Conservation (phyloP, 352 stramenopile species). For the Phytophthora cryptogea region DNA sequence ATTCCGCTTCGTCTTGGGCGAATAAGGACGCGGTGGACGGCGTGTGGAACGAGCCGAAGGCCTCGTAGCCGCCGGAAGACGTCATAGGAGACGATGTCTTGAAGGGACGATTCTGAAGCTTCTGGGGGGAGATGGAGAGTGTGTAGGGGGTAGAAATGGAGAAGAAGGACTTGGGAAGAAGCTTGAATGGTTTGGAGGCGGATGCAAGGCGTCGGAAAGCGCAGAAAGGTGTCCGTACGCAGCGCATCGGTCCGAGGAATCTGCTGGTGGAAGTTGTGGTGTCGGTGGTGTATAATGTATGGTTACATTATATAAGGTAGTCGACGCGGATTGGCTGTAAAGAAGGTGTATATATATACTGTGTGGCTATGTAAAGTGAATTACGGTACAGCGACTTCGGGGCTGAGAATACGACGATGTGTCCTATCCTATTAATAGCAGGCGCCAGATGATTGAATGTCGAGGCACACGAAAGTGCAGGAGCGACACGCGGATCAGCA, state of each 20-base stretch:
- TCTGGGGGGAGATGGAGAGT: constrained; percentile 4
- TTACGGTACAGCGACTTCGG: too few relatives aligned
- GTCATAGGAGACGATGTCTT: constrained; percentile 12
- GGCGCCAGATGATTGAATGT: background rate
- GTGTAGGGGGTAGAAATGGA: background rate
- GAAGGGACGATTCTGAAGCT: constrained; percentile 8
- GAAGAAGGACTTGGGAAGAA: background rate
- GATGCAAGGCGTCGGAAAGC: background rate
- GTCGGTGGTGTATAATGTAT: too few relatives aligned
- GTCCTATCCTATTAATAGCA: too few relatives aligned
- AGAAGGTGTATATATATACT: too few relatives aligned
- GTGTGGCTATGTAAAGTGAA: too few relatives aligned
- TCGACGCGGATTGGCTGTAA: background rate
- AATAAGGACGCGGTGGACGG: constrained; percentile 65
- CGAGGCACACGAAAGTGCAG: background rate
- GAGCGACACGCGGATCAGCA: background rate
- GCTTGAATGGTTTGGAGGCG: background rate
- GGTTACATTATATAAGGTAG: too few relatives aligned
- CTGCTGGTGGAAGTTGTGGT: background rate
- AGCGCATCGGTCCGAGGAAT: constrained; percentile 6
- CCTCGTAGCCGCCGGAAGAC: constrained; percentile 50
- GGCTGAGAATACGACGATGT: too few relatives aligned
- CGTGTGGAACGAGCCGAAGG: constrained; percentile 83
- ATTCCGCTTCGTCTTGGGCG: constrained; percentile 18
- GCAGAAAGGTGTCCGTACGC: background rate